Percentiles rank a stretch among this genome's conserved stretches.
Evolutionary conservation across 495 filamentous ascomycete species (phyloP).

Genomic region (Penicillium samsonianum): DNA sequence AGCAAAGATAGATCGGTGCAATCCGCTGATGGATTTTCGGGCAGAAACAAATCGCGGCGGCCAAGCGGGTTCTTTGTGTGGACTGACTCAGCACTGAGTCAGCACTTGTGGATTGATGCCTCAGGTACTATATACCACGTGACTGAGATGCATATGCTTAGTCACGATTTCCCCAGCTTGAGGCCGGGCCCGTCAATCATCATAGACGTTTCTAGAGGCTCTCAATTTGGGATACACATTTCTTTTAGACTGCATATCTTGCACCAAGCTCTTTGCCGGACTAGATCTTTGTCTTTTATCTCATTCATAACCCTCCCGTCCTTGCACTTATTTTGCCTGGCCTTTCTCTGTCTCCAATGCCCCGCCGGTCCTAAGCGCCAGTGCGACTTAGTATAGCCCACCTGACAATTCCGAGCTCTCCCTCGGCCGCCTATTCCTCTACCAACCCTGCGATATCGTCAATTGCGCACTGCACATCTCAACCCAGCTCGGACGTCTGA

Average conservation of each 20-base stretch:
- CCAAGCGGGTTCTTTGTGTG: slow-evolving; percentile 42
- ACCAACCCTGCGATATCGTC: background rate
- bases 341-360: slow-evolving; percentile 26
- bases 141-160: background rate
- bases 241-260: slow-evolving; percentile 3
- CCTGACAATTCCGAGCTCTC: slow-evolving; percentile 25
- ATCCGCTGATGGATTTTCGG: slow-evolving; percentile 42
- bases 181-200: slow-evolving; percentile 11
- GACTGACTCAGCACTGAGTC: slow-evolving; percentile 37
- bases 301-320: background rate
- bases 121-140: background rate
- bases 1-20: slow-evolving; percentile 21
- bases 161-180: slow-evolving; percentile 17
- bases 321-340: slow-evolving; percentile 6
- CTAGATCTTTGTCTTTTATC: background rate
- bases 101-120: slow-evolving; percentile 1
- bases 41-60: slow-evolving; percentile 43
- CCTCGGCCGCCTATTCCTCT: slow-evolving; percentile 5
- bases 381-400: slow-evolving; percentile 37
- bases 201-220: slow-evolving; percentile 2
- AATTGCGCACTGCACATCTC: slow-evolving; percentile 5
- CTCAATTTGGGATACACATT: slow-evolving; percentile 2
- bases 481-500: background rate
- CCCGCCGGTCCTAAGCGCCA: slow-evolving; percentile 50
- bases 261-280: slow-evolving; percentile 11